phyloP scores from a whole-genome alignment of 2,329 filamentous ascomycete genomes.

The Apiospora pterosperma region DNA sequence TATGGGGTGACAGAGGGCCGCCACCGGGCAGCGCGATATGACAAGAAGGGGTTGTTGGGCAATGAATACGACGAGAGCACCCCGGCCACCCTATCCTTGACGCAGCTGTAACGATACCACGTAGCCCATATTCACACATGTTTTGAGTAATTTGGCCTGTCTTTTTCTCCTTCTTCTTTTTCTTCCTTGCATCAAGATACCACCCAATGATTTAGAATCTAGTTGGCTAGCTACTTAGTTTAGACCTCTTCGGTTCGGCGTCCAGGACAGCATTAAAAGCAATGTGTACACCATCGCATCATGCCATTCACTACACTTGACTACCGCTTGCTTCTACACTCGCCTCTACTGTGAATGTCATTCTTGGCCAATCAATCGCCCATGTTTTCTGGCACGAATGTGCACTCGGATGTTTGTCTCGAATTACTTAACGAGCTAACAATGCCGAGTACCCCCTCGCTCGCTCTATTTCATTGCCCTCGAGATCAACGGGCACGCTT shows the following conservation, averaged over 20 bases:
- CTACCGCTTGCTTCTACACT: not conserved
- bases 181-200: not conserved
- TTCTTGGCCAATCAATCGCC: not conserved
- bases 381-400: not conserved
- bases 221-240: not conserved
- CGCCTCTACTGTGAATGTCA: not conserved
- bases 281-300: not conserved
- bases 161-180: not conserved
- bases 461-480: no score
- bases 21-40: not conserved
- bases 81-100: not conserved
- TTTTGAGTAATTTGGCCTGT: not conserved
- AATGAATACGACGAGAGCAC: not conserved
- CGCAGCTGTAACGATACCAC: not conserved
- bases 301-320: not conserved
- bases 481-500: no score
- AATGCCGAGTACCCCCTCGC: no score
- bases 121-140: not conserved
- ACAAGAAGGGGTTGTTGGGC: not conserved
- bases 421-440: no score
- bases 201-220: not conserved
- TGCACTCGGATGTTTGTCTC: not conserved
- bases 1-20: constrained; percentile 25
- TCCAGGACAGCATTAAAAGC: not conserved
- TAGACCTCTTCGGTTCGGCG: not conserved